phyloP scores from a whole-genome alignment of 805 yeast genomes.

The Nakazawaea sp. region DNA sequence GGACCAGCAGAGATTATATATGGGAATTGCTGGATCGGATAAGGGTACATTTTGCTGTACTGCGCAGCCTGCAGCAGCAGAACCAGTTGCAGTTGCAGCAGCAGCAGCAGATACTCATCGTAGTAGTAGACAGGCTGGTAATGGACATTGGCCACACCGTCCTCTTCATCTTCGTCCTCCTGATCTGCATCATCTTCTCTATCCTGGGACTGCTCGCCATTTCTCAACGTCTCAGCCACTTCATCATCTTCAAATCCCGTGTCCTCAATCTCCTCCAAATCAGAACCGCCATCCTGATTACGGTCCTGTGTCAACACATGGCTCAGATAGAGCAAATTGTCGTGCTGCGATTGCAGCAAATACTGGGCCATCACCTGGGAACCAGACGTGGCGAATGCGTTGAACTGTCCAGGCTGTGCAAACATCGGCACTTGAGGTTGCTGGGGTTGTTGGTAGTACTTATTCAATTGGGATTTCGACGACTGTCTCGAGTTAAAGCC shows the following conservation, averaged over 20 bases:
- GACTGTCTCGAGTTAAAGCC: conserved; percentile 8
- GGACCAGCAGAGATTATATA: neutral
- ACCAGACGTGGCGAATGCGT: conserved; percentile 35
- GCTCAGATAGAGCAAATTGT: conserved; percentile 39
- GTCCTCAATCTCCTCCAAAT: neutral
- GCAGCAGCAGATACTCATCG: neutral
- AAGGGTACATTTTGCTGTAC: conserved; percentile 3
- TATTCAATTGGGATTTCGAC: conserved; percentile 6
- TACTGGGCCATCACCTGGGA: conserved; percentile 77
- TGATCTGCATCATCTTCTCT: neutral
- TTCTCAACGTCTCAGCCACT: too few species aligned
- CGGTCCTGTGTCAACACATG: conserved; percentile 12
- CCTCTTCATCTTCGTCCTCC: neutral
- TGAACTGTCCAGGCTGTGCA: conserved; percentile 5
- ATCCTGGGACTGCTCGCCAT: too few species aligned
- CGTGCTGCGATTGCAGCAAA: conserved; percentile 65
- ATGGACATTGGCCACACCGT: neutral
- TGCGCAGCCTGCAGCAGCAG: neutral
- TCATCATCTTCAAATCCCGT: too few species aligned
- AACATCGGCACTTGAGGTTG: conserved; percentile 1
- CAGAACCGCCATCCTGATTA: neutral
- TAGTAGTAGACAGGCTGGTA: neutral
- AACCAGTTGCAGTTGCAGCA: neutral
- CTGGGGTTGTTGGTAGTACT: conserved; percentile 1
- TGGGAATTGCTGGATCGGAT: conserved; percentile 3